Base-by-base conservation (phyloP, 169 alveolate species). In the Cyclospora cayetanensis region DNA sequence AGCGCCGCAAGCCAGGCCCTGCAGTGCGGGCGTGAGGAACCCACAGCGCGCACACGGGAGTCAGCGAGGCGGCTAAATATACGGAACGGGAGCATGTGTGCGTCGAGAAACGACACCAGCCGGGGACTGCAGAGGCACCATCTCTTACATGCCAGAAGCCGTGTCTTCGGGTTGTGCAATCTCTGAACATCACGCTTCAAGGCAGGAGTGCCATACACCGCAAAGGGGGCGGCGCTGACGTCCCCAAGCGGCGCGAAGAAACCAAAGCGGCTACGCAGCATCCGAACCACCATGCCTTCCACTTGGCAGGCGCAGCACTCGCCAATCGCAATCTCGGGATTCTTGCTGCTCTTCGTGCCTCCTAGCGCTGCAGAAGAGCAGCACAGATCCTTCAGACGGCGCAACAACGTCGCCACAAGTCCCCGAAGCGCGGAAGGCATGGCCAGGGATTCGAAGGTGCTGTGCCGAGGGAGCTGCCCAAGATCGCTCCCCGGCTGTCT, bases 1-100 rank as follows among this genome's bases (percentile, higher is more conserved):
- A 80, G 72, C 89, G 89, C 76, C 39, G 89, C 89, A 80, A 50
- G 37, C 89, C 89, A 22, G 89, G 89, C 89, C 89, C 89, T 80
- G 89, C 1, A 31, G 39, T 50, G 76, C 0, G 41, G 3, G 34
- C 46, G 34, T 15, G 60, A 15, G 15, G 60, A 46, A 46, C n/a
- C 7, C n/a, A n/a, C n/a, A n/a, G n/a, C n/a, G n/a, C n/a, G n/a
- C n/a, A n/a, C n/a, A n/a, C n/a, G n/a, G n/a, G n/a, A n/a, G n/a
- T n/a, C n/a, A n/a, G n/a, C n/a, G n/a, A n/a, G n/a, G n/a, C n/a
- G n/a, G n/a, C n/a, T n/a, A n/a, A n/a, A n/a, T n/a, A n/a, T n/a
- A n/a, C n/a, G n/a, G n/a, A n/a, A n/a, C n/a, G n/a, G n/a, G n/a
- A n/a, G n/a, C n/a, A n/a, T n/a, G n/a, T n/a, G n/a, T n/a, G n/a